phyloP scores from a whole-genome alignment of 2,329 filamentous ascomycete genomes.

The Corinectria fuckeliana region DNA sequence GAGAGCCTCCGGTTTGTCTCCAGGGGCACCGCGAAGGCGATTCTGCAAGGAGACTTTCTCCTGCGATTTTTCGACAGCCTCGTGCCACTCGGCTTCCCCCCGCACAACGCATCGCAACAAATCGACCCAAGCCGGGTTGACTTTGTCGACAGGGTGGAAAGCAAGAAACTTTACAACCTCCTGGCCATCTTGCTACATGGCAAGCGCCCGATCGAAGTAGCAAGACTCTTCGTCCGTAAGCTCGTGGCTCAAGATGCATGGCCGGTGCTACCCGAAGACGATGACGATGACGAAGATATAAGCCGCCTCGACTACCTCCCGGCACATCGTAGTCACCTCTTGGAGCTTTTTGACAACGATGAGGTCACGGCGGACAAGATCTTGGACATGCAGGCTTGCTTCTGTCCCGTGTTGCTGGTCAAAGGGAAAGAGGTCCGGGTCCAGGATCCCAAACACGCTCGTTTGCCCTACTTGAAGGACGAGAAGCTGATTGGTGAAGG shows the following conservation, averaged over 20 bases:
- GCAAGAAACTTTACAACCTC: background rate
- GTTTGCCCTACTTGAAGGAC: background rate
- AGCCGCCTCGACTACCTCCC: background rate
- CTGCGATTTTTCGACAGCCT: slow-evolving; percentile 1
- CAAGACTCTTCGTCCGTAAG: background rate
- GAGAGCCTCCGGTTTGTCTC: too few species aligned
- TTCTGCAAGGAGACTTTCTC: too few species aligned
- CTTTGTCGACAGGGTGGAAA: background rate
- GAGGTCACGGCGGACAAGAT: background rate
- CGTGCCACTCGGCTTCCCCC: background rate
- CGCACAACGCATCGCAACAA: background rate
- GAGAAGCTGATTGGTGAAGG: background rate
- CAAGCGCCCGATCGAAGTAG: background rate
- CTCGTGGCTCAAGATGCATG: background rate
- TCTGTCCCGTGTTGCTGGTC: background rate
- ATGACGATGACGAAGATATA: too few species aligned
- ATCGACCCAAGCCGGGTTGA: background rate
- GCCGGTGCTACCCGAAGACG: background rate
- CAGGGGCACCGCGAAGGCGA: too few species aligned
- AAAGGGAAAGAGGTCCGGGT: background rate
- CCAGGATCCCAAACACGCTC: background rate
- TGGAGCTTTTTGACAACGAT: background rate
- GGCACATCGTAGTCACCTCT: background rate
- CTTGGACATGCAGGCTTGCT: background rate
- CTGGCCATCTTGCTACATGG: background rate